Percentiles rank a stretch among this genome's conserved stretches.
Conservation (phyloP, 129 eudicot species). For the Ambrosia artemisiifolia region DNA sequence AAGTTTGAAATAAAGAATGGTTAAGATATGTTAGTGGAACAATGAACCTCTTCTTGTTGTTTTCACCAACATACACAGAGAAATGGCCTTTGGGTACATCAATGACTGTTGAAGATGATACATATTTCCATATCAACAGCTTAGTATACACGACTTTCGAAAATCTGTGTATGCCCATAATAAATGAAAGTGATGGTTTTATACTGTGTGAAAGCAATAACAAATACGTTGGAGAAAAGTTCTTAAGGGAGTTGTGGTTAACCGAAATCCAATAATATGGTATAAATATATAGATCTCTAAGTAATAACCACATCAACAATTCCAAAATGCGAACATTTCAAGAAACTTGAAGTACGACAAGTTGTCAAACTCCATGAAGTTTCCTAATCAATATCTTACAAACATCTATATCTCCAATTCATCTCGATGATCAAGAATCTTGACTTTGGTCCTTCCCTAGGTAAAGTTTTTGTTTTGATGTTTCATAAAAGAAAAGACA, state of each 20-base stretch:
- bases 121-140: background rate
- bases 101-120: background rate
- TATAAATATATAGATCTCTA: constrained; percentile 15
- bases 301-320: background rate
- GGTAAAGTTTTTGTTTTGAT: no score
- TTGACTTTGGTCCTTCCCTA: no score
- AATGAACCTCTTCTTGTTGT: constrained; percentile 9
- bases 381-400: background rate
- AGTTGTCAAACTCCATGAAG: background rate
- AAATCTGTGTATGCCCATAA: constrained; percentile 7
- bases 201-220: background rate
- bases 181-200: background rate
- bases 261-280: background rate
- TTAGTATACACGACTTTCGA: background rate
- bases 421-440: background rate
- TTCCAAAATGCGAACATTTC: background rate
- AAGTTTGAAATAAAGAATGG: constrained; percentile 19
- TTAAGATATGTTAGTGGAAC: constrained; percentile 6
- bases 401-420: background rate
- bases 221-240: background rate
- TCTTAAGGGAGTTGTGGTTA: background rate
- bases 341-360: background rate
- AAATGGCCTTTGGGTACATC: constrained; percentile 19
- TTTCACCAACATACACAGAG: constrained; percentile 21
- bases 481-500: no score